Conservation (phyloP, 106 monocot species). For the Triglochin maritima region DNA sequence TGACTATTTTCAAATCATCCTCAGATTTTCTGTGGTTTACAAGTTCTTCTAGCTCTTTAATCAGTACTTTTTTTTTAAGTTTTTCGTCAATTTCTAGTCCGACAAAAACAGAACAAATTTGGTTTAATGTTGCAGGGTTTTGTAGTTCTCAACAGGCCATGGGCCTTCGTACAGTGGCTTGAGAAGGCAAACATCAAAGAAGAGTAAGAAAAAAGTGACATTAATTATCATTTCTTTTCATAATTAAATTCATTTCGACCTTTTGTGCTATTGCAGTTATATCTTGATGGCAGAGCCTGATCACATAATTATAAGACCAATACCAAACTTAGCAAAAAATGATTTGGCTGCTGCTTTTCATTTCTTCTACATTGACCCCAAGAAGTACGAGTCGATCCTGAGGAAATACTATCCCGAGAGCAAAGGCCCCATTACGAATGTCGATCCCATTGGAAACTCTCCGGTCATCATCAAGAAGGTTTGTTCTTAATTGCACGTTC, state of each 20-base stretch:
- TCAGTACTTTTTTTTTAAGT: too few species aligned
- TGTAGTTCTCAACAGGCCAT: slow-evolving; percentile 89
- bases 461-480: slow-evolving; percentile 94
- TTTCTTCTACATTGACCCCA: slow-evolving; percentile 92
- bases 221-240: too few species aligned
- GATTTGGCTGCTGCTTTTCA: slow-evolving; percentile 77
- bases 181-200: slow-evolving; percentile 69
- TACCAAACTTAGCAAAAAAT: slow-evolving; percentile 79
- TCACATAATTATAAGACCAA: slow-evolving; percentile 81
- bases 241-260: slow-evolving; percentile 6
- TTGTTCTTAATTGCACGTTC: not conserved
- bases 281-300: slow-evolving; percentile 98
- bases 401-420: slow-evolving; percentile 68
- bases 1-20: too few species aligned
- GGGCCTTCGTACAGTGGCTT: slow-evolving; percentile 99
- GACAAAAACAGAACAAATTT: too few species aligned
- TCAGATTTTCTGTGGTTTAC: too few species aligned
- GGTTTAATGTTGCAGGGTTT: slow-evolving; percentile 47
- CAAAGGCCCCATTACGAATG: slow-evolving; percentile 61
- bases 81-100: too few species aligned
- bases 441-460: slow-evolving; percentile 97
- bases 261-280: slow-evolving; percentile 40
- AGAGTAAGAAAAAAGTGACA: slow-evolving; percentile 47
- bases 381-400: slow-evolving; percentile 51
- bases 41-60: too few species aligned